These are phyloP conservation scores for Neophaeococcomyces aloes DNA, from an alignment of 2,329 filamentous ascomycete genomes.

Conservation along the genomic window DNA sequence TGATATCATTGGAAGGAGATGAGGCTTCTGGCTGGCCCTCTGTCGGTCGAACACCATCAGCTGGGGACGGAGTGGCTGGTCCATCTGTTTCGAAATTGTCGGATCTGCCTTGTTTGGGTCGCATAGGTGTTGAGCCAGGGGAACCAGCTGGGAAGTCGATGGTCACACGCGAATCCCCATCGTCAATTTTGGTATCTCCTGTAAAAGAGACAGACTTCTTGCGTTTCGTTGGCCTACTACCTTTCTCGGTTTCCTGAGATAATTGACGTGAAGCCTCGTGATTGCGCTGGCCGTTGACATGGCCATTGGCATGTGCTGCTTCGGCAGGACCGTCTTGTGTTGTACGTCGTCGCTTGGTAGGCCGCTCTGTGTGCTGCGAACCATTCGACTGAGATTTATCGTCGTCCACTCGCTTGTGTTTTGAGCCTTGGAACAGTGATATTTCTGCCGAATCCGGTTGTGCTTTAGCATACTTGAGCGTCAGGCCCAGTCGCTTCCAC, in stretches of 20 bases:
- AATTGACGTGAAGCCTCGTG: not conserved
- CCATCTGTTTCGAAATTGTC: not conserved
- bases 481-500: constrained; percentile 51
- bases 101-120: not conserved
- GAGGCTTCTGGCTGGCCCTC: constrained; percentile 1
- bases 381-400: not conserved
- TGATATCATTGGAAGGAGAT: not conserved
- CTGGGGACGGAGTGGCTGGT: not conserved
- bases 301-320: not conserved
- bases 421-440: not conserved
- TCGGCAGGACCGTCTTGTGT: not conserved
- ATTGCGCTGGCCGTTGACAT: not conserved
- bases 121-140: constrained; percentile 10
- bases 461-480: constrained; percentile 45
- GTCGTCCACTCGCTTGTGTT: not conserved
- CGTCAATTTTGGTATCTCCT: constrained; percentile 45
- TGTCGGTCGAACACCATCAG: not conserved
- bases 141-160: constrained; percentile 42
- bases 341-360: constrained; percentile 1
- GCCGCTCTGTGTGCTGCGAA: not conserved
- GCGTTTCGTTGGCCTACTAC: constrained; percentile 1
- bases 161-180: constrained; percentile 27
- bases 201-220: constrained; percentile 48
- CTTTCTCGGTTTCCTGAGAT: not conserved
- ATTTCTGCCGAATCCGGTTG: constrained; percentile 13